These are phyloP conservation scores for Pichia deserticola DNA, from an alignment of 805 yeast genomes.

Conservation along the genomic window DNA sequence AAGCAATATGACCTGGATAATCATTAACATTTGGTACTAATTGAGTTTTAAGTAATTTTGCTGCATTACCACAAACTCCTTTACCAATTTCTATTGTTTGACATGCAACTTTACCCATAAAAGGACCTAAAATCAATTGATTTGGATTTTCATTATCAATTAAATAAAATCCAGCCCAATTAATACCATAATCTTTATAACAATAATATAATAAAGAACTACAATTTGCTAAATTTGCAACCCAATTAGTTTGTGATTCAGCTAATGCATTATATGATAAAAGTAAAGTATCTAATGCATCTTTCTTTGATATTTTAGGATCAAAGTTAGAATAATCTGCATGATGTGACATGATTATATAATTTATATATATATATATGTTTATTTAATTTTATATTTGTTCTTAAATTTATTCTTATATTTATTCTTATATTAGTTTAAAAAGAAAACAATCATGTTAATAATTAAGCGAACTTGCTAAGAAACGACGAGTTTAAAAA, in stretches of 20 bases:
- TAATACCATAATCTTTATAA: conserved; percentile 56
- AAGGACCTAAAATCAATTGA: conserved; percentile 77
- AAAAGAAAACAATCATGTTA: too few relatives aligned
- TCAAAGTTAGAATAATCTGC: conserved; percentile 66
- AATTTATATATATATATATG: background rate
- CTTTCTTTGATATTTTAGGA: conserved; percentile 33
- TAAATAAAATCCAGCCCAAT: conserved; percentile 93
- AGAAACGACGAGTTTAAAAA: too few relatives aligned
- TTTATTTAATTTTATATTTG: too few relatives aligned
- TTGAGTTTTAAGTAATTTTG: conserved; percentile 50
- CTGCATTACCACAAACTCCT: conserved; percentile 94
- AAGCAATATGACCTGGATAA: conserved; percentile 92
- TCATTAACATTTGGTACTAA: conserved; percentile 68
- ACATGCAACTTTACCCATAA: conserved; percentile 96
- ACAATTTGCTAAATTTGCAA: conserved; percentile 80
- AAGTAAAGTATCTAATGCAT: conserved; percentile 50
- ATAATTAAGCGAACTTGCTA: too few relatives aligned
- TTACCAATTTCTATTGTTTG: conserved; percentile 69
- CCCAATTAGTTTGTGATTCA: conserved; percentile 69
- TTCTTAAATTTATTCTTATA: too few relatives aligned
- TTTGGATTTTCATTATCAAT: conserved; percentile 30
- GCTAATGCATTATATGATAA: conserved; percentile 60
- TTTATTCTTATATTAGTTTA: too few relatives aligned
- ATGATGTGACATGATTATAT: conserved; percentile 37
- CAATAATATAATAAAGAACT: conserved; percentile 86